Conservation (phyloP, 2,329 filamentous ascomycete species). For the Penicillium olsonii region DNA sequence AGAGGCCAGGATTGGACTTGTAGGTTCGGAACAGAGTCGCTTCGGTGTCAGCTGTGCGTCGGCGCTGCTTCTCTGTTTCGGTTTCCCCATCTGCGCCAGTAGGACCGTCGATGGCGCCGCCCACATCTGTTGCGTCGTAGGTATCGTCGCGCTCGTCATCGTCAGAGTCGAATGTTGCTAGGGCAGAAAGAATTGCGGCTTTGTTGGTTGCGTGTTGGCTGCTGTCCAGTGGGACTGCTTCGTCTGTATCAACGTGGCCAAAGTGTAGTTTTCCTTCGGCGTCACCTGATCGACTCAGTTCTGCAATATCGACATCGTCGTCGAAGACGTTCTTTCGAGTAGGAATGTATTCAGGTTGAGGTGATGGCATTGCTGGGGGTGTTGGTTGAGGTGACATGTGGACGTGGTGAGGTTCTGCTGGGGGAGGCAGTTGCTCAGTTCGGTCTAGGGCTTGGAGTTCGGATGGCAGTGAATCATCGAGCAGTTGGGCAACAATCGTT, state of each 20-base stretch:
- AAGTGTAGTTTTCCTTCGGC: conserved; percentile 69
- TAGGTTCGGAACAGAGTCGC: conserved; percentile 73
- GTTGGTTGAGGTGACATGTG: conserved; percentile 57
- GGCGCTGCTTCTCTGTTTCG: conserved; percentile 54
- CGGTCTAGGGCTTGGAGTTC: conserved; percentile 67
- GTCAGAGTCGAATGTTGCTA: conserved; percentile 87
- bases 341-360: conserved; percentile 32
- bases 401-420: conserved; percentile 51
- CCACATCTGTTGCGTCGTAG: conserved; percentile 89
- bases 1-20: conserved; percentile 63
- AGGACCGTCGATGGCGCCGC: conserved; percentile 75
- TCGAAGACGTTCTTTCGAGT: conserved; percentile 73
- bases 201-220: conserved; percentile 67
- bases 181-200: conserved; percentile 81
- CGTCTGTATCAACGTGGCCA: conserved; percentile 64
- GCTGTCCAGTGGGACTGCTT: conserved; percentile 67
- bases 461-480: conserved; percentile 73
- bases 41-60: conserved; percentile 55
- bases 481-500: conserved; percentile 75
- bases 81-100: conserved; percentile 49
- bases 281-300: conserved; percentile 60
- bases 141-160: conserved; percentile 97
- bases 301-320: conserved; percentile 71
- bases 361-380: conserved; percentile 31
- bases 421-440: conserved; percentile 53